Base-by-base conservation (phyloP, 257 asterid genomes). In the Fraxinus cuspidata region DNA sequence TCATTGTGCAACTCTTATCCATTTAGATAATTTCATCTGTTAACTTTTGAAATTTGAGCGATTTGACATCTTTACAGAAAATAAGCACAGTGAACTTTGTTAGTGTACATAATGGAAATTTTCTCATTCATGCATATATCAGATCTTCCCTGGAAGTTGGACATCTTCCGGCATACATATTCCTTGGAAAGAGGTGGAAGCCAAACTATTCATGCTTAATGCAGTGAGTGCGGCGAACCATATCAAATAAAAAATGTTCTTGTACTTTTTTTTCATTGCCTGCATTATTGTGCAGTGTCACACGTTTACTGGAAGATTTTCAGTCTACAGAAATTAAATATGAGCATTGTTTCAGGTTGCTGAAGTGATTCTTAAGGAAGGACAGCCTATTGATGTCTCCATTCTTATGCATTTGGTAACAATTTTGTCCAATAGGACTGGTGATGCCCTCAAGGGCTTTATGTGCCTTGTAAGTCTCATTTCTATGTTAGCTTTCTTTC, bases 131-230 rank as follows among this genome's bases (percentile, higher is more conserved):
- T 70, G 23, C 49, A 44, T 63, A 74, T 80, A 83, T 79, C 86
- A 92, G 98, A 82, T 92, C 78, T 86, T 93, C 82, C 77, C 56
- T 81, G 94, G 92, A 72, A 87, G 86, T 68, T 89, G 90, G 92
- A 79, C 81, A 44, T 86, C 89, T 77, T 72, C 90, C 58, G 75
- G 84, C 85, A 74, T 79, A 79, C 87, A 83, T 79, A 85, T 92
- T 83, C 86, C 91, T 58, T 92, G 97, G 96, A 89, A 86, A 86
- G 97, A 89, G 85, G 94, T 87, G 67, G 98, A 93, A 81, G 89
- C 96, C 32, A 93, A 88, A 82, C 74, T 93, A 77, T 90, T 89
- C 79, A 82, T 90, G 77, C 97, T 93, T 42, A 87, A 90, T 86
- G 95, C 88, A 88, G 98, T 92, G 77, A 82, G 96, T 87, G 79